Evolutionary conservation across 768 basidiomycete genomes (phyloP).

Genomic region (Rhizopogon sp.): DNA sequence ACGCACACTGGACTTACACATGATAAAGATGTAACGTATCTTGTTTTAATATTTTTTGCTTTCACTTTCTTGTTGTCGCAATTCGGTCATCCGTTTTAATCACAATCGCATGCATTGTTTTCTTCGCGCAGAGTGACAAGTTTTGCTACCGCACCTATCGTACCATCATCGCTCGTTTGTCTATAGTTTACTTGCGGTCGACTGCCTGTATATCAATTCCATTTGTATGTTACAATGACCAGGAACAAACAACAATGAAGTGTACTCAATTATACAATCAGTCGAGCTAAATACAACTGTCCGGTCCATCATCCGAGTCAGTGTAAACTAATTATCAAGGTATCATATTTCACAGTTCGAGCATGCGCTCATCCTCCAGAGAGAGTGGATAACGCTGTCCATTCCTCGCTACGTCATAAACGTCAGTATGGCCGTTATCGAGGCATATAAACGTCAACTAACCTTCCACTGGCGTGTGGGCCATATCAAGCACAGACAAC

Average conservation of each 20-base stretch:
- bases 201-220: not conserved
- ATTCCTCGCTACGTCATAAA: constrained; percentile 25
- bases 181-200: constrained; percentile 9
- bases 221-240: not conserved
- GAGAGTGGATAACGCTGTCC: constrained; percentile 27
- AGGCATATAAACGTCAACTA: constrained; percentile 6
- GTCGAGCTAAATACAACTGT: not conserved
- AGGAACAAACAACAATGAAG: not conserved
- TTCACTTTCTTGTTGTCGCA: constrained; percentile 12
- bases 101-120: not conserved
- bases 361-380: constrained; percentile 27
- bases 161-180: constrained; percentile 14
- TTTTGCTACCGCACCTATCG: constrained; percentile 4
- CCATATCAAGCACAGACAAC: constrained; percentile 48
- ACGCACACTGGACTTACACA: not conserved
- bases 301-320: not conserved
- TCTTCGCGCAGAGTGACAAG: constrained; percentile 8
- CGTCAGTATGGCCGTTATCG: constrained; percentile 17
- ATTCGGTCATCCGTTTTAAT: constrained; percentile 4
- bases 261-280: not conserved
- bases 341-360: constrained; percentile 18
- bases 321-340: not conserved
- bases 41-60: constrained; percentile 22
- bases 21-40: constrained; percentile 4
- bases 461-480: constrained; percentile 31